phyloP scores from a whole-genome alignment of 768 basidiomycete species.

The Suillus subalutaceus region DNA sequence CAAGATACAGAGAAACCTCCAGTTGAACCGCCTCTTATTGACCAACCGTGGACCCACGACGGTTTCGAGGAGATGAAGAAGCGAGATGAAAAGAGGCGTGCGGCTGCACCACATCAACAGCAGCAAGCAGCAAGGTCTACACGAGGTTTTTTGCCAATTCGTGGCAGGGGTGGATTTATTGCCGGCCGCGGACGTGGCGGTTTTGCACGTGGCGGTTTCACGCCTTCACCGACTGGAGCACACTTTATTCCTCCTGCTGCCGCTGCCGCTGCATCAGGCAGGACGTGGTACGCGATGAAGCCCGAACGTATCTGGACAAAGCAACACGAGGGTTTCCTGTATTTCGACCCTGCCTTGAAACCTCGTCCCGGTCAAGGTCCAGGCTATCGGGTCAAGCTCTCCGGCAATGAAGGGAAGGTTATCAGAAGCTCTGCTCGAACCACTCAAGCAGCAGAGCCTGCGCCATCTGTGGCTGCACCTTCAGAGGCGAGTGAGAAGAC shows the following conservation, averaged over 20 bases:
- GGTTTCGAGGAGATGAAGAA: conserved; percentile 87
- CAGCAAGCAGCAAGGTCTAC: conserved; percentile 30
- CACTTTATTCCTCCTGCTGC: conserved; percentile 31
- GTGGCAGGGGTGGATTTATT: conserved; percentile 51
- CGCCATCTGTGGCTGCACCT: conserved; percentile 22
- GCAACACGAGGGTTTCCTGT: conserved; percentile 75
- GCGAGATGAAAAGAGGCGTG: conserved; percentile 60
- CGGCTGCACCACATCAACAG: conserved; percentile 40
- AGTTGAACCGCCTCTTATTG: conserved; percentile 56
- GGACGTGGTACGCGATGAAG: conserved; percentile 73
- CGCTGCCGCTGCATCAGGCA: conserved; percentile 36
- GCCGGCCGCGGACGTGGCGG: conserved; percentile 48
- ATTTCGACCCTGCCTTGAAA: conserved; percentile 61
- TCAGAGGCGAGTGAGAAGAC: conserved; percentile 48
- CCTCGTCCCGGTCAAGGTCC: conserved; percentile 58
- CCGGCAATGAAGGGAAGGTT: conserved; percentile 48
- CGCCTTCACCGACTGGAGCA: conserved; percentile 34
- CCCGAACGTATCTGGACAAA: conserved; percentile 86
- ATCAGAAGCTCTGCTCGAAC: conserved; percentile 40
- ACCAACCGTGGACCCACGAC: conserved; percentile 81
- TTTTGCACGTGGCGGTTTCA: conserved; percentile 44
- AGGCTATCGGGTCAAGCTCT: conserved; percentile 64
- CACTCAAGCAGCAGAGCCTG: conserved; percentile 14
- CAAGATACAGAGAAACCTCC: conserved; percentile 23
- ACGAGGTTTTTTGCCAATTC: conserved; percentile 41